These are phyloP conservation scores for Penicillium sp. DNA, from an alignment of 2,329 filamentous ascomycete species.

Conservation along the genomic window DNA sequence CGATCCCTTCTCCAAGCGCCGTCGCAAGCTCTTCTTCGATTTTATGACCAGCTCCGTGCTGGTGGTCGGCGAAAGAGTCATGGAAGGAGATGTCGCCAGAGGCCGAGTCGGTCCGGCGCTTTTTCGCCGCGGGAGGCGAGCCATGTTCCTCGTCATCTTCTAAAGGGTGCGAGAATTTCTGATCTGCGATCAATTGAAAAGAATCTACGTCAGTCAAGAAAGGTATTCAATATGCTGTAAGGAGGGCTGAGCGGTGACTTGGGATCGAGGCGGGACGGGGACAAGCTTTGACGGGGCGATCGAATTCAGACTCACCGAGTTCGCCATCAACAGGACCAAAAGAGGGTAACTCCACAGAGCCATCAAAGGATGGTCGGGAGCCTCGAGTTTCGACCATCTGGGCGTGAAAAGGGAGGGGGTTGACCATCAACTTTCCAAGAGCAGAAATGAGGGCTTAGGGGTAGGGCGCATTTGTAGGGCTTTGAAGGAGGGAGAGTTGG, in stretches of 20 bases:
- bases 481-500: slow-evolving; percentile 26
- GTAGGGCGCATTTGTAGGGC: slow-evolving; percentile 49
- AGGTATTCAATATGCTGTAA: background rate
- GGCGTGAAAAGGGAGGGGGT: slow-evolving; percentile 22
- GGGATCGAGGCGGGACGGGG: background rate
- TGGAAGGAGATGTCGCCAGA: slow-evolving; percentile 7
- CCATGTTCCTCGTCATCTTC: slow-evolving; percentile 32
- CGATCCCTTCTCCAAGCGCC: slow-evolving; percentile 32
- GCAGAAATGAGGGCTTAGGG: slow-evolving; percentile 52
- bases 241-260: background rate
- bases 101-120: slow-evolving; percentile 38
- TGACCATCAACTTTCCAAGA: slow-evolving; percentile 40
- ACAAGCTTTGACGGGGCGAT: background rate
- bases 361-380: slow-evolving; percentile 31
- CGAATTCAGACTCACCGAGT: slow-evolving; percentile 34
- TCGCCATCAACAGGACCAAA: slow-evolving; percentile 28
- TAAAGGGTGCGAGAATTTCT: slow-evolving; percentile 33
- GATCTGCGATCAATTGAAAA: slow-evolving; percentile 15
- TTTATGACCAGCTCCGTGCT: slow-evolving; percentile 31
- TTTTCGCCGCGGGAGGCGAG: slow-evolving; percentile 40
- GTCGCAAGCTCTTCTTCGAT: slow-evolving; percentile 40
- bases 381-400: slow-evolving; percentile 37
- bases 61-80: slow-evolving; percentile 18
- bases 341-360: slow-evolving; percentile 30
- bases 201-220: background rate